A percentile compares a stretch with the other conserved stretches of the same genome.
Evolutionary conservation across 164 flowering plant species (phyloP).

Genomic region (Vitis cinerea): DNA sequence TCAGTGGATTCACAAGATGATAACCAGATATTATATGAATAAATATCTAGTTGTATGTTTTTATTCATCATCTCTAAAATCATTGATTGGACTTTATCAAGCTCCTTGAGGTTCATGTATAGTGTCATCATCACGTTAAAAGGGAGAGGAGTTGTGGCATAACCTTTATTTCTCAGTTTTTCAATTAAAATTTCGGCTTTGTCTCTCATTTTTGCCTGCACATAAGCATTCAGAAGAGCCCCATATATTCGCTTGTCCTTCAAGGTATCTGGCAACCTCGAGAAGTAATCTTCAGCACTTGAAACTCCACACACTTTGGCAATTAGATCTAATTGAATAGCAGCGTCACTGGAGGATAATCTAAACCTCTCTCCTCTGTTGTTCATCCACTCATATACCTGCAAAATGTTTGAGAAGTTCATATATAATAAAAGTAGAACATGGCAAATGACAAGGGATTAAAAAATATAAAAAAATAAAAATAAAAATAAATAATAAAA

Average conservation of each 20-base stretch:
- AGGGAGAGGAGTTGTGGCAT: slow-evolving; percentile 55
- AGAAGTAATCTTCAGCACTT: slow-evolving; percentile 69
- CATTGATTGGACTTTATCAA: slow-evolving; percentile 58
- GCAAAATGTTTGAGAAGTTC: slow-evolving; percentile 5
- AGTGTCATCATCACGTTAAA: slow-evolving; percentile 94
- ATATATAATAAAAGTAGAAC: neutral
- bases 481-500: too few relatives aligned
- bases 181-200: slow-evolving; percentile 58
- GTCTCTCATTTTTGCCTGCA: slow-evolving; percentile 51
- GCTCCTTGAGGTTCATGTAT: slow-evolving; percentile 68
- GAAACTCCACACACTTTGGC: slow-evolving; percentile 73
- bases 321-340: slow-evolving; percentile 81
- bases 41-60: slow-evolving; percentile 54
- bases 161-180: slow-evolving; percentile 57
- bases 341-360: slow-evolving; percentile 68
- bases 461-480: too few relatives aligned
- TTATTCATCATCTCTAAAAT: slow-evolving; percentile 71
- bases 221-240: slow-evolving; percentile 79
- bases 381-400: slow-evolving; percentile 95
- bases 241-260: slow-evolving; percentile 73
- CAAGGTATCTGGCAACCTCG: slow-evolving; percentile 39
- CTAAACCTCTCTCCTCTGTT: slow-evolving; percentile 57
- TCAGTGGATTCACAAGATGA: slow-evolving; percentile 60
- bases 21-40: slow-evolving; percentile 87
- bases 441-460: too few relatives aligned